Evolutionary conservation across 495 filamentous ascomycete genomes (phyloP), one percentile per base, ranked within the genome.

Genomic region (Rostrohypoxylon terebratum): DNA sequence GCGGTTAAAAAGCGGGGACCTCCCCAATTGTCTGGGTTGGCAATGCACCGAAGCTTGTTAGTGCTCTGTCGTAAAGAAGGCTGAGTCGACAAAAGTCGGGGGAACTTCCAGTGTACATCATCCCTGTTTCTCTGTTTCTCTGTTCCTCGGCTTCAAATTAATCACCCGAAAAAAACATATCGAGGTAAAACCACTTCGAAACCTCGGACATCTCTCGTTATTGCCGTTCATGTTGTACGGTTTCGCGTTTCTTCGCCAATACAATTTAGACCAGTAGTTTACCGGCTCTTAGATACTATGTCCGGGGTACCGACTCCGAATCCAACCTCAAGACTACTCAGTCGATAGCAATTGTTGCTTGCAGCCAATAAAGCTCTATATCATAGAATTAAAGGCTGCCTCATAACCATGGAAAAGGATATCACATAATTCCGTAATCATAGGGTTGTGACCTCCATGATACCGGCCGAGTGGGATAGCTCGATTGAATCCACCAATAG

Each of bases 401-500:
- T 20, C 16, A 18, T 18, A 13, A 18, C 16, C 13, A 18, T 18
- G 18, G 18, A 9, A 20, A 20, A 18, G 13, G 13, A 45, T 20
- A 45, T 45, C 42, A 20, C 16, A 45, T 20, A 45, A 20, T 45
- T 45, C n/a, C 28, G 28, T 18, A 18, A 36, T 62, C 23, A 13
- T 67, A 36, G 63, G 59, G 44, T 72, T 54, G 51, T 47, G 28
- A 6, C 13, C 48, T 23, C 48, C 48, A 23, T n/a, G 51, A 33
- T 73, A 68, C 65, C 64, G 53, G 65, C 47, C 28, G 34, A 57
- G 34, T 59, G 69, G 59, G 21, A 59, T 34, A 69, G 14, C 13
- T 48, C 64, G 59, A 68, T 68, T 65, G 34, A 47, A 68, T 73
- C 70, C 65, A 45, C 38, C 31, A 38, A 71, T 69, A 69, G 68